Percentiles rank a stretch among this genome's conserved stretches.
Evolutionary conservation across 768 basidiomycete species (phyloP).

Genomic region (Tylopilus cervinicoccineus): DNA sequence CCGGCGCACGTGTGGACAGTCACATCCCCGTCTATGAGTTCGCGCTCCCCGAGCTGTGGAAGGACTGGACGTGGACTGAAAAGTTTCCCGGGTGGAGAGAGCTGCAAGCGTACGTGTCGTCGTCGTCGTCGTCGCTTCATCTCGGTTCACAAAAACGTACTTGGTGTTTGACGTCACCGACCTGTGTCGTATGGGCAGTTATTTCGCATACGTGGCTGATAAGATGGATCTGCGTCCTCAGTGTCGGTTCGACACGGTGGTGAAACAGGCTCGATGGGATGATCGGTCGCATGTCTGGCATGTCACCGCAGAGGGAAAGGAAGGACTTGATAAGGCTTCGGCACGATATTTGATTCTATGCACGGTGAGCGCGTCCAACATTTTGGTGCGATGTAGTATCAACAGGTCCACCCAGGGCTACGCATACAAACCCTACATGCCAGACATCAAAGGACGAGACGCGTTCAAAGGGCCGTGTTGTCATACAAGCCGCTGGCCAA

Average conservation of each 20-base stretch:
- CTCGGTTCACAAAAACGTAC: too few relatives aligned
- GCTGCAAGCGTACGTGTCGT: conserved; percentile 7
- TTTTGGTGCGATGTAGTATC: not conserved
- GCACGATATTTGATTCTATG: conserved; percentile 10
- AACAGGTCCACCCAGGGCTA: not conserved
- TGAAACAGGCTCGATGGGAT: conserved; percentile 13
- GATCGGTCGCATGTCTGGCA: conserved; percentile 12
- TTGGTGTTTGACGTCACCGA: too few relatives aligned
- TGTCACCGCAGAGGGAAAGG: conserved; percentile 5
- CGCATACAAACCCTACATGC: conserved; percentile 8
- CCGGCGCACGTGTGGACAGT: conserved; percentile 10
- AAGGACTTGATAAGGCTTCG: not conserved
- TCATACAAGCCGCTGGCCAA: conserved; percentile 13
- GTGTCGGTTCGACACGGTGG: conserved; percentile 12
- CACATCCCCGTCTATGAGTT: conserved; percentile 9
- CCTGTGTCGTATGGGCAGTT: not conserved
- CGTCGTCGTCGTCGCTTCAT: too few relatives aligned
- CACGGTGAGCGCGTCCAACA: not conserved
- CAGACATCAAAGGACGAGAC: conserved; percentile 10
- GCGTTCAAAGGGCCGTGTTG: conserved; percentile 6
- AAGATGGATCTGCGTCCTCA: conserved; percentile 11
- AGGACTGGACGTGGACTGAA: conserved; percentile 13
- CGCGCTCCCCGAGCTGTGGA: conserved; percentile 9
- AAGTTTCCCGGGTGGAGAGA: conserved; percentile 6
- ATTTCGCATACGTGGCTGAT: conserved; percentile 9